These are phyloP conservation scores for Elongisporangium senticosum DNA, from an alignment of 352 stramenopile species.

Conservation along the genomic window DNA sequence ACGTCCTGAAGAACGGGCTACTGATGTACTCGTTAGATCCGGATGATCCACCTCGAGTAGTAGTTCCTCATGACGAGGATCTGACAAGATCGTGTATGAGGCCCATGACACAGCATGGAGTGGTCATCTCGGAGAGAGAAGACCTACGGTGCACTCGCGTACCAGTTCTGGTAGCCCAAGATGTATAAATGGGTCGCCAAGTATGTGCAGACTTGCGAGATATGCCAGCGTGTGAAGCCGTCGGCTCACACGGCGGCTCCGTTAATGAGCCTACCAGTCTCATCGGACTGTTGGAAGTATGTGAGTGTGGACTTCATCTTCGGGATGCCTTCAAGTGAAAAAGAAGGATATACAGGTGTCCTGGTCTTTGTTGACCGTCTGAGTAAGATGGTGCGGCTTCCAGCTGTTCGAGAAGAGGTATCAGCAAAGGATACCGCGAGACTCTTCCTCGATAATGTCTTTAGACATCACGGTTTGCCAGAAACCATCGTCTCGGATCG, in stretches of 20 bases:
- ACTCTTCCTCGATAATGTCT: constrained; percentile 12
- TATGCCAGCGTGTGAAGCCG: constrained; percentile 14
- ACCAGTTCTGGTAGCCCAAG: constrained; percentile 10
- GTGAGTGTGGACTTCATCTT: constrained; percentile 22
- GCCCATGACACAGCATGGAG: constrained; percentile 2
- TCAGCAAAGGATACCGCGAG: constrained; percentile 1
- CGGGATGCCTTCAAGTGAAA: background rate
- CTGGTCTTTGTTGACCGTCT: constrained; percentile 15
- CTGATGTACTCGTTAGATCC: constrained; percentile 5
- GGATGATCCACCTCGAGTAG: constrained; percentile 3
- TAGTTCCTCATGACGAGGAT: constrained; percentile 12
- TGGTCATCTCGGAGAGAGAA: constrained; percentile 16
- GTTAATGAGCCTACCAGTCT: no score
- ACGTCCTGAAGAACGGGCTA: constrained; percentile 2
- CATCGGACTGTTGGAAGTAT: constrained; percentile 23
- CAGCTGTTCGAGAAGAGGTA: constrained; percentile 12
- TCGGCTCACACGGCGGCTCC: background rate
- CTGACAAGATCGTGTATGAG: constrained; percentile 12
- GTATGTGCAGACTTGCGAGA: constrained; percentile 15
- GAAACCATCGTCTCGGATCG: constrained; percentile 9
- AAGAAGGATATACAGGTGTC: constrained; percentile 10
- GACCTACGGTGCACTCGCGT: constrained; percentile 2
- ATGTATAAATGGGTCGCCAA: constrained; percentile 16
- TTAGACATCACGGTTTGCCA: constrained; percentile 11
- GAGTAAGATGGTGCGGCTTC: constrained; percentile 14